phyloP scores from a whole-genome alignment of 352 stramenopile species.

The Globisporangium cylindrosporum region DNA sequence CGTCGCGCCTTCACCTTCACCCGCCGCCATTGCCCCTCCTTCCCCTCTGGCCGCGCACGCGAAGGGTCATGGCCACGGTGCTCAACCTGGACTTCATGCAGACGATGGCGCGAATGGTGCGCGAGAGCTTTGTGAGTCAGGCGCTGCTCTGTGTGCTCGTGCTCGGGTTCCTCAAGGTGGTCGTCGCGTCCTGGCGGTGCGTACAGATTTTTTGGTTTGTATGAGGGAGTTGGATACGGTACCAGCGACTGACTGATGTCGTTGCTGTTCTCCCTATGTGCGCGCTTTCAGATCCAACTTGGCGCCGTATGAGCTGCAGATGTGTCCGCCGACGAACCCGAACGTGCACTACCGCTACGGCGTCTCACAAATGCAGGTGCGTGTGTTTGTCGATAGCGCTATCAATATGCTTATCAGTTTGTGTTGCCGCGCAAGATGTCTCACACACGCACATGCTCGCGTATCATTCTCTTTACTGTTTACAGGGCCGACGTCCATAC shows the following conservation, averaged over 20 bases:
- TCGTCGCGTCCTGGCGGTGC: conserved; percentile 56
- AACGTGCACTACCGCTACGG: conserved; percentile 81
- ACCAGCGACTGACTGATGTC: neutral
- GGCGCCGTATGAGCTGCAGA: conserved; percentile 66
- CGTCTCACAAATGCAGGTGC: conserved; percentile 74
- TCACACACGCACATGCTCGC: too few relatives aligned
- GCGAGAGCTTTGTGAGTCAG: conserved; percentile 65
- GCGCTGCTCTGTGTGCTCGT: conserved; percentile 56
- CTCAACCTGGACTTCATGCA: conserved; percentile 68
- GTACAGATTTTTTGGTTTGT: neutral
- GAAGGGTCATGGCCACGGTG: conserved; percentile 41
- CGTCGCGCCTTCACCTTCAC: neutral
- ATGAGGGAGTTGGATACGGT: neutral
- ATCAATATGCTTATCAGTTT: neutral
- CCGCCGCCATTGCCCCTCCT: neutral
- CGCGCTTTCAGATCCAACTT: conserved; percentile 29
- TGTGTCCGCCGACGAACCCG: conserved; percentile 70
- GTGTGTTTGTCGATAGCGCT: neutral
- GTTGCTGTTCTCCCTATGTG: neutral
- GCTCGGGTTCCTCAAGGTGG: conserved; percentile 54
- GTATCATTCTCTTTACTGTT: neutral
- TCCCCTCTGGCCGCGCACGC: neutral
- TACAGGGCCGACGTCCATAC: conserved; percentile 75
- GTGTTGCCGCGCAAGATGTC: too few relatives aligned
- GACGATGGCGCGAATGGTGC: conserved; percentile 53